phyloP scores from a whole-genome alignment of 2,329 filamentous ascomycete species.

The Helicocarpus griseus region DNA sequence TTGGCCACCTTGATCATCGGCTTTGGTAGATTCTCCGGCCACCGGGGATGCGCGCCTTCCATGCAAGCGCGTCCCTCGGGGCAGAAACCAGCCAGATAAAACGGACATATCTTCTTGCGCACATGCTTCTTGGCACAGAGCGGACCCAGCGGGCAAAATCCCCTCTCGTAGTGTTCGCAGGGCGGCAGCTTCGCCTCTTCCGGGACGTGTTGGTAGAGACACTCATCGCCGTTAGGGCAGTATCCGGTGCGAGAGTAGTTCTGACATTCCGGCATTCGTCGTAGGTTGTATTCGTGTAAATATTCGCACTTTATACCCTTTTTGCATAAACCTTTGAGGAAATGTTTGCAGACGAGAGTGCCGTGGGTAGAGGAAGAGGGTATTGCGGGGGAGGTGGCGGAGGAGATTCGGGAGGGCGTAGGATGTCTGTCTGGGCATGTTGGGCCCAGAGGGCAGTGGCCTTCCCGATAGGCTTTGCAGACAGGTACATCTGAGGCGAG shows the following conservation, averaged over 20 bases:
- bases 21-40: slow-evolving; percentile 55
- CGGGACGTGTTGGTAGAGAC: slow-evolving; percentile 83
- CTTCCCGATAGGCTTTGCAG: slow-evolving; percentile 77
- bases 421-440: slow-evolving; percentile 77
- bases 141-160: slow-evolving; percentile 87
- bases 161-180: slow-evolving; percentile 85
- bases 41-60: slow-evolving; percentile 73
- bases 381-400: slow-evolving; percentile 33
- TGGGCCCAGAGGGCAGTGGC: slow-evolving; percentile 76
- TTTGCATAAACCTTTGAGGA: slow-evolving; percentile 93
- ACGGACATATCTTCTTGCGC: slow-evolving; percentile 67
- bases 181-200: slow-evolving; percentile 68
- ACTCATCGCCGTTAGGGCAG: slow-evolving; percentile 95
- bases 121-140: slow-evolving; percentile 83
- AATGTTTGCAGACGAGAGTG: slow-evolving; percentile 92
- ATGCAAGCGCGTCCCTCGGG: slow-evolving; percentile 70
- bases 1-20: slow-evolving; percentile 56
- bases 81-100: slow-evolving; percentile 90
- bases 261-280: slow-evolving; percentile 97
- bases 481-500: slow-evolving; percentile 68
- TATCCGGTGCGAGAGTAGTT: slow-evolving; percentile 91
- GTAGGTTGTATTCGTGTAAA: slow-evolving; percentile 94
- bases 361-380: slow-evolving; percentile 33
- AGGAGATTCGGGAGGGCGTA: slow-evolving; percentile 36
- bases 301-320: slow-evolving; percentile 97